These are phyloP conservation scores for Cercophora scortea DNA, from an alignment of 495 filamentous ascomycete species.

Conservation along the genomic window DNA sequence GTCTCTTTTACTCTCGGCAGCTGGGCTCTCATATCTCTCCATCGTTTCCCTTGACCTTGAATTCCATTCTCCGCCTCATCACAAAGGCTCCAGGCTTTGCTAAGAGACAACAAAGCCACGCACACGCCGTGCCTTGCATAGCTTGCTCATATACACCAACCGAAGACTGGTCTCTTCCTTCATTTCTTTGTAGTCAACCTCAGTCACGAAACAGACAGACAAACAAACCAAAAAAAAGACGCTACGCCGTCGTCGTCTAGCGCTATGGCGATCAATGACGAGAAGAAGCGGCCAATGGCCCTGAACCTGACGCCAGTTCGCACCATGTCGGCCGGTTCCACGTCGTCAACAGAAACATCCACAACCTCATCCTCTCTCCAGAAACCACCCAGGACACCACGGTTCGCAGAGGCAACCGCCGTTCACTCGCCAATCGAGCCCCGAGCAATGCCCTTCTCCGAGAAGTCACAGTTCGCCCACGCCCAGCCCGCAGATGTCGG, in stretches of 20 bases:
- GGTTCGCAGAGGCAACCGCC: constrained; percentile 85
- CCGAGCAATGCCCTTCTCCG: constrained; percentile 57
- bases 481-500: constrained; percentile 76
- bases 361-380: constrained; percentile 52
- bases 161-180: constrained; percentile 30
- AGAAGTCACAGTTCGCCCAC: constrained; percentile 49
- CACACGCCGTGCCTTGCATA: constrained; percentile 14
- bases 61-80: constrained; percentile 13
- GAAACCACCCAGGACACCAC: constrained; percentile 70
- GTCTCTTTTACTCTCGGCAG: constrained; percentile 35
- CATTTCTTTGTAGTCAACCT: constrained; percentile 9
- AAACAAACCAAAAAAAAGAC: constrained; percentile 9
- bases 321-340: constrained; percentile 41
- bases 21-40: constrained; percentile 46
- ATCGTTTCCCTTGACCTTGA: constrained; percentile 14
- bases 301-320: constrained; percentile 39
- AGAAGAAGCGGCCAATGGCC: constrained; percentile 44
- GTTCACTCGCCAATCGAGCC: constrained; percentile 77
- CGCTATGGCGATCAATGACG: constrained; percentile 23
- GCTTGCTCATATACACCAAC: constrained; percentile 11
- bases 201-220: neutral
- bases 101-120: neutral
- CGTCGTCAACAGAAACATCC: constrained; percentile 45
- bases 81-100: constrained; percentile 9
- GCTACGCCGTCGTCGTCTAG: constrained; percentile 7